Conservation (phyloP, 768 basidiomycete species). For the Hygrocybe punicea region DNA sequence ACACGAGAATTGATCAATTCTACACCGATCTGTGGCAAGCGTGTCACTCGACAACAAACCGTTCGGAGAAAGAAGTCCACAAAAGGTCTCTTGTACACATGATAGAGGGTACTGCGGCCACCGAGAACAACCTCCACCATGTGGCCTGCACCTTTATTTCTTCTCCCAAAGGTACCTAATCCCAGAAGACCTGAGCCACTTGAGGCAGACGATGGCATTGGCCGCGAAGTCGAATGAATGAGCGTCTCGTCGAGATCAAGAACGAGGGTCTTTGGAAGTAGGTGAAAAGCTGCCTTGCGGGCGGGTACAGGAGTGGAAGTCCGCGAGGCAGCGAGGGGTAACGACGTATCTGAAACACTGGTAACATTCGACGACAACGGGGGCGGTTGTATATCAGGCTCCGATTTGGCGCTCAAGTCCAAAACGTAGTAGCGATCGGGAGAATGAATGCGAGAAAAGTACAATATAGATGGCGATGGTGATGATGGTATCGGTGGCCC, state of each 20-base stretch:
- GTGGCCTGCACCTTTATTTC: slow-evolving; percentile 71
- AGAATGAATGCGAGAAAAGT: background rate
- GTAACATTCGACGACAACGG: slow-evolving; percentile 9
- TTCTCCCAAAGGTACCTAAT: slow-evolving; percentile 47
- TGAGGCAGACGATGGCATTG: slow-evolving; percentile 48
- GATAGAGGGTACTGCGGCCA: slow-evolving; percentile 87
- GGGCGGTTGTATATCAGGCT: background rate
- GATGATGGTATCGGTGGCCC: background rate
- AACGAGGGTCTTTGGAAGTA: slow-evolving; percentile 84
- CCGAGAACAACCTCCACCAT: slow-evolving; percentile 91
- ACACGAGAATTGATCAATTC: slow-evolving; percentile 7
- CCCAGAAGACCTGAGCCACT: slow-evolving; percentile 62
- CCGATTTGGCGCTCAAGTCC: background rate
- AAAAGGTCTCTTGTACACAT: slow-evolving; percentile 97
- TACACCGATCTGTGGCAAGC: background rate
- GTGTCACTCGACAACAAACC: slow-evolving; percentile 43
- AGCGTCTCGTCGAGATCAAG: slow-evolving; percentile 98
- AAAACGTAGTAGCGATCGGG: background rate
- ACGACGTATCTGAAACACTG: slow-evolving; percentile 11
- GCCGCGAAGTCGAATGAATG: slow-evolving; percentile 93
- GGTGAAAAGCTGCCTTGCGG: slow-evolving; percentile 69
- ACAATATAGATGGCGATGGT: slow-evolving; percentile 10
- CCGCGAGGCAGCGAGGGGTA: slow-evolving; percentile 33
- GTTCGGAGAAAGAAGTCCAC: slow-evolving; percentile 93
- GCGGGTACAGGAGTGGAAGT: slow-evolving; percentile 51